Base-by-base conservation (phyloP, 345 rosid genomes). In the Trapa incisa region DNA sequence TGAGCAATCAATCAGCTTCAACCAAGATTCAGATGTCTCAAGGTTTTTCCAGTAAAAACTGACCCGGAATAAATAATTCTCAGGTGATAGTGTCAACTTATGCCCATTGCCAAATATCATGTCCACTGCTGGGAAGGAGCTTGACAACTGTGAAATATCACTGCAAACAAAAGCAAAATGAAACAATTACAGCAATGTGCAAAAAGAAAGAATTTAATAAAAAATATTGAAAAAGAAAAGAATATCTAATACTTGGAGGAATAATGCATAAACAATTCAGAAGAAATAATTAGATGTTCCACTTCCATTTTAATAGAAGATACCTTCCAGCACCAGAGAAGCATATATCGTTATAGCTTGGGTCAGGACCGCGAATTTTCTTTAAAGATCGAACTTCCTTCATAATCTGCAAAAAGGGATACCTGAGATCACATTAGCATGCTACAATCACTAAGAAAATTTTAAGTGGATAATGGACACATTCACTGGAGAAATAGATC, bases 41-140 rank as follows among this genome's bases (percentile, higher is more conserved):
- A 10, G 17, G 6, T 58, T 60, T 58, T 47, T 42, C 22, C 45
- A 48, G 48, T 13, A 70, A 67, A 22, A 36, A 70, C 96, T 82
- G 72, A 90, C 97, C 66, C 83, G 84, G 70, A 91, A 94, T 72
- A 94, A 73, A 78, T 94, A 94, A 75, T 94, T 94, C 80, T 94
- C 99, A 65, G 99, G 97, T 2, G 97, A 82, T 50, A 94, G 75
- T 32, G 78, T 72, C 76, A 86, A 73, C 69, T 89, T 87, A 70
- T 94, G 85, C 56, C 86, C 84, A 72, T 84, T 81, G 62, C 78
- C 84, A 73, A 91, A 91, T 14, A 79, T 75, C 87, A 94, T 76
- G 68, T 91, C 96, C 14, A 91, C 87, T 6, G 79, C 47, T 71
- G 99, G 96, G 75, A 91, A 94, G 65, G 68, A 65, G 48, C 80